A percentile compares a stretch with the other conserved stretches of the same genome.
Conservation (phyloP, 805 yeast genomes). For the Zygotorulaspora danielsina region DNA sequence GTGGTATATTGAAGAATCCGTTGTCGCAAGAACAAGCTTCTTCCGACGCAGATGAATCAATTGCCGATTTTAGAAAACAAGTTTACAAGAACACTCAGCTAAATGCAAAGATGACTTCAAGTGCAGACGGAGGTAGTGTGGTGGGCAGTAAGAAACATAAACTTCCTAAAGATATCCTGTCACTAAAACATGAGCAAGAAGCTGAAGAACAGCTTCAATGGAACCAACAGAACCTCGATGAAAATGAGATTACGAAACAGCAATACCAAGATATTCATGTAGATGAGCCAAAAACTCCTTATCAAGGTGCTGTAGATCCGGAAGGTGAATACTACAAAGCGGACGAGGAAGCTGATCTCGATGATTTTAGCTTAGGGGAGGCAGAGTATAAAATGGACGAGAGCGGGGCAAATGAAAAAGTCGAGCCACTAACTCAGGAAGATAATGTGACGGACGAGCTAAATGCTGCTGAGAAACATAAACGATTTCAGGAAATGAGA, state of each 20-base stretch:
- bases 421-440: conserved; percentile 18
- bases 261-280: conserved; percentile 51
- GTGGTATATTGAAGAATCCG: conserved; percentile 55
- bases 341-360: conserved; percentile 54
- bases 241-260: conserved; percentile 61
- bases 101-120: conserved; percentile 55
- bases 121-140: conserved; percentile 19
- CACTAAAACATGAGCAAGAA: conserved; percentile 29
- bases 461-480: conserved; percentile 52
- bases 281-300: conserved; percentile 95
- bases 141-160: conserved; percentile 5
- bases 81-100: conserved; percentile 75
- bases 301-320: conserved; percentile 83
- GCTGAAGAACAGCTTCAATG: conserved; percentile 58
- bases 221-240: conserved; percentile 76
- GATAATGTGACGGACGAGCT: conserved; percentile 27
- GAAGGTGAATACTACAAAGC: conserved; percentile 71
- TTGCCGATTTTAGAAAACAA: conserved; percentile 51
- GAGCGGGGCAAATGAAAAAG: conserved; percentile 20
- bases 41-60: conserved; percentile 30
- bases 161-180: conserved; percentile 33
- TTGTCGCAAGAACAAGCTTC: conserved; percentile 26
- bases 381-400: conserved; percentile 42
- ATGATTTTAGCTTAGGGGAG: conserved; percentile 54
- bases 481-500: conserved; percentile 69